These are phyloP conservation scores for Exophiala sp. DNA, from an alignment of 2,329 filamentous ascomycete species.

Conservation along the genomic window DNA sequence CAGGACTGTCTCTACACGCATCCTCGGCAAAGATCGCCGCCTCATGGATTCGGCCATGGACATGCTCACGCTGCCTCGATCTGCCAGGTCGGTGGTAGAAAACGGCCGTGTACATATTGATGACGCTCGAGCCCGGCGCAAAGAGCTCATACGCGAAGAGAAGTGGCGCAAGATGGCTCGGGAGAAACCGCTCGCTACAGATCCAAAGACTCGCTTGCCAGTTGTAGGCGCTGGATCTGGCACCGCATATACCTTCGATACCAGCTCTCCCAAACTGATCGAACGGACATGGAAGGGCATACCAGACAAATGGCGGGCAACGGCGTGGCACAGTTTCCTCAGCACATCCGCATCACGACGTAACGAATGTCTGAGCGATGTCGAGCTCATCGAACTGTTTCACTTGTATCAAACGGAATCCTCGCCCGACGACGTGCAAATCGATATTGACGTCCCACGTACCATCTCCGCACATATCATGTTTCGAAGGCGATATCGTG, in stretches of 20 bases:
- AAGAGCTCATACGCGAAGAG: conserved; percentile 60
- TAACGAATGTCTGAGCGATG: conserved; percentile 61
- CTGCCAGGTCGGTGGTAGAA: conserved; percentile 42
- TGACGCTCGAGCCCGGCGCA: conserved; percentile 34
- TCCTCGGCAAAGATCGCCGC: conserved; percentile 48
- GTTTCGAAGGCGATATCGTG: conserved; percentile 88
- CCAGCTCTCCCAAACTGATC: conserved; percentile 76
- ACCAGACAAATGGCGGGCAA: conserved; percentile 87
- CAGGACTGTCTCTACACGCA: conserved; percentile 46
- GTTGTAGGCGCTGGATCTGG: conserved; percentile 45
- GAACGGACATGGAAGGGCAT: conserved; percentile 97
- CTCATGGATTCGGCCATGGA: conserved; percentile 59
- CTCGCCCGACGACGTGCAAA: conserved; percentile 90
- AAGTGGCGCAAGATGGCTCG: conserved; percentile 68
- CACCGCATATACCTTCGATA: conserved; percentile 70
- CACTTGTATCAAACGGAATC: conserved; percentile 67
- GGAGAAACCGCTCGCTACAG: conserved; percentile 40
- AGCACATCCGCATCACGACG: conserved; percentile 68
- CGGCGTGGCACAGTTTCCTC: conserved; percentile 94
- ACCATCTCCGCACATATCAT: conserved; percentile 96
- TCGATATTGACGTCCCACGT: conserved; percentile 92
- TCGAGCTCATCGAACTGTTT: conserved; percentile 68
- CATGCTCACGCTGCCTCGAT: conserved; percentile 57
- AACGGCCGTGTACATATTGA: conserved; percentile 37
- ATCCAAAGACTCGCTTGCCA: conserved; percentile 26